Base-by-base conservation (phyloP, 2,329 filamentous ascomycete genomes). In the Talaromyces sp. region DNA sequence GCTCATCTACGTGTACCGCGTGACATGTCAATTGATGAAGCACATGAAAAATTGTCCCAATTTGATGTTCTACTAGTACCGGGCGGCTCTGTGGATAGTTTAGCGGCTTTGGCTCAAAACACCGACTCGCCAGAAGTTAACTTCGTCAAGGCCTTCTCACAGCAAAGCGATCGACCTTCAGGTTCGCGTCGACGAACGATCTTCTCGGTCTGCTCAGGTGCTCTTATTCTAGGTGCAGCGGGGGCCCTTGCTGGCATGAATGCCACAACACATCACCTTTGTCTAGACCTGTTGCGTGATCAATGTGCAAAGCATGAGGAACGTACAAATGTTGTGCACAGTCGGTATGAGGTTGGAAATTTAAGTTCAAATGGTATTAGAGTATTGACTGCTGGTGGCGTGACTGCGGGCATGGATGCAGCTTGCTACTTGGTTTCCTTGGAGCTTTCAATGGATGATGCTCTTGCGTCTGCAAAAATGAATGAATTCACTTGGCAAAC, bases 211-310 rank as follows among this genome's bases (percentile, higher is more conserved):
- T 47, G 45, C 45, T 47, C 45, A 24, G 45, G 45, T 47, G 45
- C 45, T 24, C 19, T 47, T 24, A 22, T 47, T 3, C 7, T 47
- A 14, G 45, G 45, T 47, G 45, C 45, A 24, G 45, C 45, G 19
- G 45, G 45, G 11, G 19, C 11, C 19, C 45, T 47, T 47, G 19
- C 45, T 4, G 45, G 45, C 19, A 24, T 47, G 19, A 47, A 19
- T 24, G 45, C 72, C 1, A 80, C 79, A 1, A 81, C 79, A 22
- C 79, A 81, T 69, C 79, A 80, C 61, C 66, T 66, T 3, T 69
- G 52, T 3, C 62, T 73, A 8, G 69, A 74, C 9, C 16, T 33
- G 10, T 68, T 75, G 35, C 69, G 68, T 16, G 66, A 69, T 11
- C 67, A 73, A 19, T 73, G 71, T 63, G 61, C 62, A 6, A 54